A percentile compares a stretch with the other conserved stretches of the same genome.
phyloP scores from a whole-genome alignment of 306 rosid species.

The Lotus japonicus region DNA sequence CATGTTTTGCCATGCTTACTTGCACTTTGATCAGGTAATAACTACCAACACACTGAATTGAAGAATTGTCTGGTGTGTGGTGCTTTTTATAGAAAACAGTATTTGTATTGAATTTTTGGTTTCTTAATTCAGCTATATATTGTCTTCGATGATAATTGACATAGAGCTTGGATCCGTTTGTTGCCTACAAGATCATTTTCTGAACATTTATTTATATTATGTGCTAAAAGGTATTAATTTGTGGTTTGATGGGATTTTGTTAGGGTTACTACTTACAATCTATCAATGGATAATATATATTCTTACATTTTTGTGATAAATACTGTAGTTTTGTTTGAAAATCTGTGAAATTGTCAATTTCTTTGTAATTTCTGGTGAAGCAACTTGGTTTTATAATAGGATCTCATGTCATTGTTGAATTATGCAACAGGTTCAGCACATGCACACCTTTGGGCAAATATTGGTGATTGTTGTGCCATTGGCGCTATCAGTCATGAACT shows the following conservation, averaged over 20 bases:
- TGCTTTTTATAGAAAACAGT: conserved; percentile 1
- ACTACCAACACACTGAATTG: not conserved
- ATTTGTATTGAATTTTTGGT: not conserved
- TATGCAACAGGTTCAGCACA: conserved; percentile 56
- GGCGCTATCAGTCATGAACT: conserved; percentile 66
- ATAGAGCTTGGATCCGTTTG: not conserved
- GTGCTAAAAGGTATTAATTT: too few relatives aligned
- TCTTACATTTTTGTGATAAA: not conserved
- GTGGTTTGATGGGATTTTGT: too few relatives aligned
- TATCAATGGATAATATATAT: not conserved
- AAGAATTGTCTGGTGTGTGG: conserved; percentile 4
- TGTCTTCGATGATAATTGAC: not conserved
- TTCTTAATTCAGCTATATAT: not conserved
- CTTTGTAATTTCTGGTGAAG: not conserved
- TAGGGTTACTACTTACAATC: too few relatives aligned
- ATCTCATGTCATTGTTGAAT: conserved; percentile 1
- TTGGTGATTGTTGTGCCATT: conserved; percentile 65
- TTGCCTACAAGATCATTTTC: not conserved
- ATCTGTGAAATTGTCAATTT: not conserved
- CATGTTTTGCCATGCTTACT: conserved; percentile 79
- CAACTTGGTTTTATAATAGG: not conserved
- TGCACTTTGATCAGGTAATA: conserved; percentile 84
- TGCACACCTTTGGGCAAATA: conserved; percentile 51
- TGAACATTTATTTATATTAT: not conserved
- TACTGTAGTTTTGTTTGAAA: not conserved